Conservation (phyloP, 768 basidiomycete genomes). For the Mycena crocata region DNA sequence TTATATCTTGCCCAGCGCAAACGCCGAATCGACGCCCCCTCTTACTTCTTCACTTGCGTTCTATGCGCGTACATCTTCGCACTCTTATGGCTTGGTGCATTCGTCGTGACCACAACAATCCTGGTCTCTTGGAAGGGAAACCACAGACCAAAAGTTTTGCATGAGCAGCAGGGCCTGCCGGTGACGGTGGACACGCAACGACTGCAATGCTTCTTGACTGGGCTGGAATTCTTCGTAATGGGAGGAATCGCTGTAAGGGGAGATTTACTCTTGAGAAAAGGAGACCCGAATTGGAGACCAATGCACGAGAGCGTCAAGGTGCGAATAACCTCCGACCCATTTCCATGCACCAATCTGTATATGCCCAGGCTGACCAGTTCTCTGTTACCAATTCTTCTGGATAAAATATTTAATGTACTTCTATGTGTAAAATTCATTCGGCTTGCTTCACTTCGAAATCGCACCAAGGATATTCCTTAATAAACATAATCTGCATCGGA, state of each 20-base stretch:
- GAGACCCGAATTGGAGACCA: conserved; percentile 43
- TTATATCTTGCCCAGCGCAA: conserved; percentile 34
- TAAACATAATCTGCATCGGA: conserved; percentile 35
- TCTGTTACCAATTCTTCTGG: not conserved
- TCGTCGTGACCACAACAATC: conserved; percentile 38
- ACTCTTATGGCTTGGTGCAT: conserved; percentile 45
- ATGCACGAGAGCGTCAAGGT: conserved; percentile 13
- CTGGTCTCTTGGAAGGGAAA: conserved; percentile 32
- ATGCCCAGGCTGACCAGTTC: not conserved
- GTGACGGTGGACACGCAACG: conserved; percentile 43
- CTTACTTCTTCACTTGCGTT: conserved; percentile 47
- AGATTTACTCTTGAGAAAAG: conserved; percentile 44
- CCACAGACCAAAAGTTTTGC: conserved; percentile 13
- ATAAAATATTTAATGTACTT: conserved; percentile 7
- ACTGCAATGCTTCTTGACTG: conserved; percentile 43
- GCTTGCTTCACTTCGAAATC: not conserved
- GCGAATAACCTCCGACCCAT: not conserved
- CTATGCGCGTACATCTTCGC: conserved; percentile 46
- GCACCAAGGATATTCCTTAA: conserved; percentile 41
- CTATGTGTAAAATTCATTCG: conserved; percentile 6
- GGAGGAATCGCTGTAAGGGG: conserved; percentile 1
- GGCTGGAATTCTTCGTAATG: conserved; percentile 34
- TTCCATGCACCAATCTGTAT: not conserved
- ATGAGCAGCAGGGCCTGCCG: conserved; percentile 37
- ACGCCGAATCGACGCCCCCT: conserved; percentile 40